phyloP scores from a whole-genome alignment of 192 early-diverging fungal species.

The Coemansia sp. region DNA sequence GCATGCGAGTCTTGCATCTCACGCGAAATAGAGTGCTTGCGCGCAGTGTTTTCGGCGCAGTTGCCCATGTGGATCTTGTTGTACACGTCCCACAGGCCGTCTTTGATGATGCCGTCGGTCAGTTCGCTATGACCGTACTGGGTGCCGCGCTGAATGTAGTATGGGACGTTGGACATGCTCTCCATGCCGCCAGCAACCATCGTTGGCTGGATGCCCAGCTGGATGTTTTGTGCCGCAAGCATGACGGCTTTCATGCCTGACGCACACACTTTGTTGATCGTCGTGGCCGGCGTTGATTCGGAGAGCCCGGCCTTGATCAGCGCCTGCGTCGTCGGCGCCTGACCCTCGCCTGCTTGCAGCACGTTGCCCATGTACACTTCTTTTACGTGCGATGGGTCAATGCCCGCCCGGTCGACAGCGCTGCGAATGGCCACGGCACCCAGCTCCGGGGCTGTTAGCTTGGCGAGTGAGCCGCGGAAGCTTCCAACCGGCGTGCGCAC shows the following conservation, averaged over 20 bases:
- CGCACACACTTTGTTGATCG: constrained; percentile 98
- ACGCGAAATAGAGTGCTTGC: constrained; percentile 79
- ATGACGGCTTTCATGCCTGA: constrained; percentile 97
- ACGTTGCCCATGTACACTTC: constrained; percentile 98
- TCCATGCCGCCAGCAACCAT: constrained; percentile 97
- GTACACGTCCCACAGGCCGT: constrained; percentile 96
- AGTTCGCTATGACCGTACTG: constrained; percentile 80
- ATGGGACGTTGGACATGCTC: constrained; percentile 91
- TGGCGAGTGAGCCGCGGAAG: constrained; percentile 85
- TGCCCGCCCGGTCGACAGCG: constrained; percentile 76
- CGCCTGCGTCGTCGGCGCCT: constrained; percentile 92
- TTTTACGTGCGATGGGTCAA: constrained; percentile 79
- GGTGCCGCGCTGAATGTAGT: constrained; percentile 60
- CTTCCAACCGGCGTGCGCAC: constrained; percentile 90
- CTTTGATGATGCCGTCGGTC: constrained; percentile 86
- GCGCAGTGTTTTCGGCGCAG: constrained; percentile 85
- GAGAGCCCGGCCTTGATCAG: constrained; percentile 74
- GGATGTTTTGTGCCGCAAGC: constrained; percentile 82
- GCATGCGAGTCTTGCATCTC: constrained; percentile 91
- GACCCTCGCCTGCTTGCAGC: constrained; percentile 81
- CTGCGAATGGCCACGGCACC: constrained; percentile 81
- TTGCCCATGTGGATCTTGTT: constrained; percentile 79
- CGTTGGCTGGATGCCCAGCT: constrained; percentile 70
- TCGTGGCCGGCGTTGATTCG: constrained; percentile 84
- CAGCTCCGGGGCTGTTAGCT: constrained; percentile 78